Conservation (phyloP, 371 early-diverging fungal species). For the Rhizomucor pusillus region DNA sequence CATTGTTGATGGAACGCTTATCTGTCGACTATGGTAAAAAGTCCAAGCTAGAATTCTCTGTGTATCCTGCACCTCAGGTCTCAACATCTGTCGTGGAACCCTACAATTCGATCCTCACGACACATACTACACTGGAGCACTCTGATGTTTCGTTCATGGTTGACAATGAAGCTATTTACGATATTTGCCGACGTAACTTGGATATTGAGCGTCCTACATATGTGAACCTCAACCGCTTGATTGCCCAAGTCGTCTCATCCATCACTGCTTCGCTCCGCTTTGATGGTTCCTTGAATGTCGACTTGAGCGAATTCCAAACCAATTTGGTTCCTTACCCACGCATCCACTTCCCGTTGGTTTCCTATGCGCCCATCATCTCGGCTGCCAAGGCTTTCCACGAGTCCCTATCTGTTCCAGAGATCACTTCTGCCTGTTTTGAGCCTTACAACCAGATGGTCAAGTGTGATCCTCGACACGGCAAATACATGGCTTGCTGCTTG, state of each 20-base stretch:
- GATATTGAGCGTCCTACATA: slow-evolving; percentile 97
- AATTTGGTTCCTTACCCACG: slow-evolving; percentile 97
- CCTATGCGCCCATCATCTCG: slow-evolving; percentile 91
- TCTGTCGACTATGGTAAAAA: slow-evolving; percentile 97
- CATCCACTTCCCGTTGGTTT: slow-evolving; percentile 93
- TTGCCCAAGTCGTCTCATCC: slow-evolving; percentile 99
- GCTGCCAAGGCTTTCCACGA: slow-evolving; percentile 91
- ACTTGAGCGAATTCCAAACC: slow-evolving; percentile 95
- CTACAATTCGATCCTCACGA: slow-evolving; percentile 96
- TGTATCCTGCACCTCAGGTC: slow-evolving; percentile 98
- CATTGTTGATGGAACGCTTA: slow-evolving; percentile 94
- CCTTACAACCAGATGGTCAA: slow-evolving; percentile 95
- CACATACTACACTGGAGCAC: slow-evolving; percentile 96
- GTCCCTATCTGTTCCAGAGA: slow-evolving; percentile 83
- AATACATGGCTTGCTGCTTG: slow-evolving; percentile 94
- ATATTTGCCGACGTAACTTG: slow-evolving; percentile 97
- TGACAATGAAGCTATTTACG: slow-evolving; percentile 95
- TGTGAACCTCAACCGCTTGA: slow-evolving; percentile 95
- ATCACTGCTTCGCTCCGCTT: slow-evolving; percentile 99
- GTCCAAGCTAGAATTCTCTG: slow-evolving; percentile 97
- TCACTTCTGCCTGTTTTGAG: slow-evolving; percentile 91
- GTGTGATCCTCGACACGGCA: slow-evolving; percentile 90
- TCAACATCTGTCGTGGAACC: slow-evolving; percentile 98
- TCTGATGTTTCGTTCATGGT: slow-evolving; percentile 92
- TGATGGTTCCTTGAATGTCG: slow-evolving; percentile 94